A percentile compares a stretch with the other conserved stretches of the same genome.
Conservation (phyloP, 2,329 filamentous ascomycete species). For the Geosmithia flava region DNA sequence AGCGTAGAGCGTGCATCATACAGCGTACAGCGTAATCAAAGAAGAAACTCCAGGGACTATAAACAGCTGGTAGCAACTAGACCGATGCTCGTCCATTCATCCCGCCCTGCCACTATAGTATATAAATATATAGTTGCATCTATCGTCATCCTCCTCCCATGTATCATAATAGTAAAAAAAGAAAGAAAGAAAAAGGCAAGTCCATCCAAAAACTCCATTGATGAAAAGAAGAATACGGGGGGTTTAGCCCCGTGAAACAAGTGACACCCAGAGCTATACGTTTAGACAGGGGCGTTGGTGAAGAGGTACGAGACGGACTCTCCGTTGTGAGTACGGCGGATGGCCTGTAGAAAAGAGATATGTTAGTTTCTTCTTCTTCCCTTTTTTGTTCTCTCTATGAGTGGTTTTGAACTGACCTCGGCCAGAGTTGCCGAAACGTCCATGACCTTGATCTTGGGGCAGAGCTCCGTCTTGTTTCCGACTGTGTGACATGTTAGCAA, state of each 20-base stretch:
- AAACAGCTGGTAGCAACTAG: no score
- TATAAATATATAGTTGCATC: neutral
- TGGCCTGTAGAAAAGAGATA: slow-evolving; percentile 37
- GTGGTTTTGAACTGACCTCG: slow-evolving; percentile 26
- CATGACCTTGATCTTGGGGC: slow-evolving; percentile 76
- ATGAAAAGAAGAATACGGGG: neutral
- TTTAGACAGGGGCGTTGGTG: slow-evolving; percentile 47
- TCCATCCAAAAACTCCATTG: neutral
- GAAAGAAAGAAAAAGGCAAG: neutral
- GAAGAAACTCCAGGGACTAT: no score
- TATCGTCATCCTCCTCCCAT: neutral
- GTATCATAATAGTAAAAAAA: neutral
- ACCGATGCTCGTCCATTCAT: no score
- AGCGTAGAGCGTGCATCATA: no score
- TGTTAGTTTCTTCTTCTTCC: neutral
- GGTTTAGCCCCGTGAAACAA: neutral
- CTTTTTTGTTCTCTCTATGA: no score
- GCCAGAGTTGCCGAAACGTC: slow-evolving; percentile 78
- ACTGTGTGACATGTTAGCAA: slow-evolving; percentile 19
- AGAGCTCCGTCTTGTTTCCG: slow-evolving; percentile 66
- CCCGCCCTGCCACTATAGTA: no score
- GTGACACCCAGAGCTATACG: neutral
- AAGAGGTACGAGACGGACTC: slow-evolving; percentile 55
- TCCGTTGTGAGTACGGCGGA: slow-evolving; percentile 56
- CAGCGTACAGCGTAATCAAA: no score